phyloP scores from a whole-genome alignment of 192 early-diverging fungal species.

The Rhizophagus clarus region DNA sequence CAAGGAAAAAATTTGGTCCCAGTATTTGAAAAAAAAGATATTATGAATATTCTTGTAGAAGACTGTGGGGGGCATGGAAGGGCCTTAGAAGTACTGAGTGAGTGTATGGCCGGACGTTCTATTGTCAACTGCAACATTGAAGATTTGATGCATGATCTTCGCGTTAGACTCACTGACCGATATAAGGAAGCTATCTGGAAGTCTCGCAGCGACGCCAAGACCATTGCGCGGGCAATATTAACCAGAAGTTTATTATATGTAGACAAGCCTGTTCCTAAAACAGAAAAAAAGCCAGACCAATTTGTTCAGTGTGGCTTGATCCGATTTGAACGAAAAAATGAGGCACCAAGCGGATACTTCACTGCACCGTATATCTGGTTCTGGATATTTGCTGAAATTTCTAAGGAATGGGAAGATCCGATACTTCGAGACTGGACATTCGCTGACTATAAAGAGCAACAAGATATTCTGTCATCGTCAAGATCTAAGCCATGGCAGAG shows the following conservation, averaged over 20 bases:
- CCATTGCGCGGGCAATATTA: neutral
- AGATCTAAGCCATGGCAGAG: conserved; percentile 21
- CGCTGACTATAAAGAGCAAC: conserved; percentile 19
- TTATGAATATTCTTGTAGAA: conserved; percentile 37
- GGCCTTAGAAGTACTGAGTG: conserved; percentile 33
- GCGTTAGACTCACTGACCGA: no score
- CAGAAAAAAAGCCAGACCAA: conserved; percentile 13
- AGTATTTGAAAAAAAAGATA: conserved; percentile 19
- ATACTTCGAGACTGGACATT: conserved; percentile 4
- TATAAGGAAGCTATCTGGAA: no score
- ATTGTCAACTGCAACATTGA: no score
- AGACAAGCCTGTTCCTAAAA: neutral
- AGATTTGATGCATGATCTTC: conserved; percentile 36
- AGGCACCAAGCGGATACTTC: conserved; percentile 19
- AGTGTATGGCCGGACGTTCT: neutral
- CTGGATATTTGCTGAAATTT: conserved; percentile 36
- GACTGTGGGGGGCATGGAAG: conserved; percentile 42
- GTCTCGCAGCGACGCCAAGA: neutral
- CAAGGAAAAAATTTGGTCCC: neutral
- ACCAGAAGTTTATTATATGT: neutral
- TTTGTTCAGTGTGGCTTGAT: conserved; percentile 1
- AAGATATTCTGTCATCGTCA: no score
- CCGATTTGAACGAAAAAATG: conserved; percentile 1
- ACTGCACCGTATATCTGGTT: conserved; percentile 40
- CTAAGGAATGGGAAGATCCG: neutral